These are phyloP conservation scores for Babjeviella inositovora DNA, from an alignment of 805 yeast species.

Conservation along the genomic window DNA sequence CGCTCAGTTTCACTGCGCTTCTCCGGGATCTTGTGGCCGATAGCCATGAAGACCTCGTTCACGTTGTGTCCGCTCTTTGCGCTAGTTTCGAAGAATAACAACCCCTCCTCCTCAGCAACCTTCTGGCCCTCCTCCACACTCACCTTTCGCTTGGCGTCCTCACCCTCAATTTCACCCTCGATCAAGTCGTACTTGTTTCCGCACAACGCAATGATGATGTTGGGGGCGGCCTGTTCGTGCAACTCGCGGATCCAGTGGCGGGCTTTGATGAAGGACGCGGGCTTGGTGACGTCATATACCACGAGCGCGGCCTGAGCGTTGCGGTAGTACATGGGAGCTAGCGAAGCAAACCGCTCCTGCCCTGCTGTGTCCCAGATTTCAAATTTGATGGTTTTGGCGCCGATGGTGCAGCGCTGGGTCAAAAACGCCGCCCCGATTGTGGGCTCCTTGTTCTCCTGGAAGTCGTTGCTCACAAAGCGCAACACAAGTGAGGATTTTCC, in stretches of 20 bases:
- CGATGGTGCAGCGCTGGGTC: conserved; percentile 84
- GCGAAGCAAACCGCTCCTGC: conserved; percentile 88
- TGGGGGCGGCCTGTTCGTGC: conserved; percentile 89
- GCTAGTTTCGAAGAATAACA: conserved; percentile 84
- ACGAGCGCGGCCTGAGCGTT: conserved; percentile 96
- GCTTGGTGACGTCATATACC: conserved; percentile 90
- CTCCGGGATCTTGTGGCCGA: conserved; percentile 87
- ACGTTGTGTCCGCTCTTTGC: conserved; percentile 87
- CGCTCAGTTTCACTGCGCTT: no score
- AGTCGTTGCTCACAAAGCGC: conserved; percentile 87
- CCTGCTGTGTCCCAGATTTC: conserved; percentile 98
- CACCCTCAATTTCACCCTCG: conserved; percentile 17
- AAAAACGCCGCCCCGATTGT: conserved; percentile 97
- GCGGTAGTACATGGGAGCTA: conserved; percentile 95
- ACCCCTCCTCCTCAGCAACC: conserved; percentile 81
- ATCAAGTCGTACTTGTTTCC: conserved; percentile 85
- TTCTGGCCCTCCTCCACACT: conserved; percentile 74
- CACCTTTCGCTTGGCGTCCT: conserved; percentile 54
- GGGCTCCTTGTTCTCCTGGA: conserved; percentile 94
- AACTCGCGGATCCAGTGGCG: conserved; percentile 97
- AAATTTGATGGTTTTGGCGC: conserved; percentile 76
- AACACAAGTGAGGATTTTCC: conserved; percentile 90
- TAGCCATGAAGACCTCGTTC: conserved; percentile 78
- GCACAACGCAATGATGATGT: conserved; percentile 81
- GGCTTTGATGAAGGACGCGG: conserved; percentile 88